Evolutionary conservation across 176 grass and related monocot genomes (phyloP), one percentile per base, ranked within the genome.

Genomic region (Coix lacrymajobi): DNA sequence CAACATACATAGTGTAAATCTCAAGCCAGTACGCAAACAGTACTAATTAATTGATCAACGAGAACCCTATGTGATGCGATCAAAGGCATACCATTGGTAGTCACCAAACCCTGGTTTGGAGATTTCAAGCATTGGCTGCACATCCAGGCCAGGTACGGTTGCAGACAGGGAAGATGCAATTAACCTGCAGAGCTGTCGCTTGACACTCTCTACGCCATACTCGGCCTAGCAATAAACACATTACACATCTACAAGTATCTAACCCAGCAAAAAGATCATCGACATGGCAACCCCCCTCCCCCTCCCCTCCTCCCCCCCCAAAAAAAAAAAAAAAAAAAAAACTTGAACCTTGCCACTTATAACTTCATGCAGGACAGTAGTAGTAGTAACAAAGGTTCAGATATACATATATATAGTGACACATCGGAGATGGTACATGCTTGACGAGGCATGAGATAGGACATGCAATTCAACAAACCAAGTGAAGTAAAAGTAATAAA

Each of bases 81-180:
- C 8, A 64, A 31, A 16, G 1, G 20, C 25, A 45, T 85, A 93
- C 91, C 91, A 93, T 43, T 93, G 91, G 52, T 93, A 93, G 80
- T 93, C 91, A 41, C 82, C 91, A 70, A 88, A 90, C 66, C 76
- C 81, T 83, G 78, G 81, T 38, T 41, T 63, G 1, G 88, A 90
- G 71, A 71, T 58, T 44, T 82, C 78, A 69, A 93, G 77, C 64
- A 90, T 67, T 54, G 88, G 91, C 33, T 93, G 82, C 77, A 88
- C 64, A 85, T 91, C 81, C 62, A 88, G 57, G 69, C 82, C 85
- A 38, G 88, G 88, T 62, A 85, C 80, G 30, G 81, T 82, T 13
- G 66, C 60, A 72, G 62, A 75, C 43, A 93, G 82, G 40, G 91
- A 85, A 56, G 57, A 84, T 66, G 84, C 87, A 16, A 88, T 45